phyloP scores from a whole-genome alignment of 2,329 filamentous ascomycete genomes.

The Tolypocladium capitatum region DNA sequence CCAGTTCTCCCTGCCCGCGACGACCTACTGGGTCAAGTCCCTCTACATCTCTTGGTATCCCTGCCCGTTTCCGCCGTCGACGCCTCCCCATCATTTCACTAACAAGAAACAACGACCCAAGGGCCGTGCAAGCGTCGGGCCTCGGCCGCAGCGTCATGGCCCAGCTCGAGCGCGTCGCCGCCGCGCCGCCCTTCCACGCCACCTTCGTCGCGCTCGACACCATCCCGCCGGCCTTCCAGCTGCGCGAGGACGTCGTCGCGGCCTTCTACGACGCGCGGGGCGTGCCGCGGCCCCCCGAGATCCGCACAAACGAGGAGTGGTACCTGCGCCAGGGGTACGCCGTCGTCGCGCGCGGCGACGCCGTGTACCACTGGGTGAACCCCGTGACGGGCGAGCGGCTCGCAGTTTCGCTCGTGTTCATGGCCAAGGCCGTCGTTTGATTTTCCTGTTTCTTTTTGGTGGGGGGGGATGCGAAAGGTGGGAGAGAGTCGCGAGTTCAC shows the following conservation, averaged over 20 bases:
- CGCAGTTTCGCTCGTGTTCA: conserved; percentile 8
- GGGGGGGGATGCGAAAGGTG: neutral
- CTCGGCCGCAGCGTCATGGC: conserved; percentile 23
- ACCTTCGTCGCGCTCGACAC: conserved; percentile 23
- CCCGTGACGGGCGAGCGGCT: conserved; percentile 4
- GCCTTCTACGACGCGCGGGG: conserved; percentile 14
- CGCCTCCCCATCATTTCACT: neutral
- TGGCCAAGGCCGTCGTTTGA: conserved; percentile 4
- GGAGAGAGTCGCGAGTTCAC: too few relatives aligned
- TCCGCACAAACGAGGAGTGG: conserved; percentile 16
- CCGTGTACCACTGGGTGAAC: conserved; percentile 8
- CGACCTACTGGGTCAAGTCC: conserved; percentile 24
- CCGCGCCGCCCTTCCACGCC: conserved; percentile 17
- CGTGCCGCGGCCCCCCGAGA: conserved; percentile 12
- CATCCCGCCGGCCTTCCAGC: conserved; percentile 14
- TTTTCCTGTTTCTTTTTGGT: neutral
- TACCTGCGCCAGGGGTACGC: conserved; percentile 16
- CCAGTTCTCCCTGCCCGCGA: conserved; percentile 16
- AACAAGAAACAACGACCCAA: neutral
- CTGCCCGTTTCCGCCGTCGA: neutral
- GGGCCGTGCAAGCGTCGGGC: conserved; percentile 21
- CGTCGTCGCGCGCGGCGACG: conserved; percentile 5
- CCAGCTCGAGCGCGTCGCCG: conserved; percentile 18
- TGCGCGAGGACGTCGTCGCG: conserved; percentile 9
- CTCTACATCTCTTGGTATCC: conserved; percentile 24